Base-by-base conservation (phyloP, 2,329 filamentous ascomycete species). In the Ceratocystis papillata region DNA sequence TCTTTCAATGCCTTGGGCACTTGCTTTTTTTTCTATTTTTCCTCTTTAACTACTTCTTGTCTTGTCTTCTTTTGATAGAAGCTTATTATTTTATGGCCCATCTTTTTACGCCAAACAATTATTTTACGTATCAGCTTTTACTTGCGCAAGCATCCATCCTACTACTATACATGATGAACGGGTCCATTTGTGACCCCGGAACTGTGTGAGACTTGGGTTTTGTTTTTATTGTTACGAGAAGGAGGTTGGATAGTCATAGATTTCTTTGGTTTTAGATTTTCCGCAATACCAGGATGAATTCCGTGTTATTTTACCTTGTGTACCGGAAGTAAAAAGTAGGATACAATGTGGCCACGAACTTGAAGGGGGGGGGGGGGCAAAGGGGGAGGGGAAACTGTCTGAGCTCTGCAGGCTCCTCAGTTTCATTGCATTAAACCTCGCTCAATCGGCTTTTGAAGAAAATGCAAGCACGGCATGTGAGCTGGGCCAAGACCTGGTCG, bases 101-200 rank as follows among this genome's bases (percentile, higher is more conserved):
- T 33, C 5, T 57, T 59, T 59, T 59, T 3, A 30, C 53, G n/a
- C 15, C 28, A 59, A 59, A 41, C 37, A 59, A 59, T 30, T 59
- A 30, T 17, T 25, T 59, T 59, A 33, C 33, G 28, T n/a, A 59
- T 33, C 28, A 59, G 10, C 28, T 59, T 59, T 59, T 59, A 59
- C 53, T 59, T 59, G 53, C 53, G 53, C 53, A 59, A 59, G 53
- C 53, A 59, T 59, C 17, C 22, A 59, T 37, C 17, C 22, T 59
- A 20, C 22, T 59, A 20, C 53, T 3, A n/a, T 37, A 12, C 28
- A 30, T 20, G 28, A 15, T 25, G n/a, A 10, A 25, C 22, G 46
- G 17, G 22, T 20, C 46, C n/a, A 20, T 50, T 50, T 0, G 20
- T 20, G n/a, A 8, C 10, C 5, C 46, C 5, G 12, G 28, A 30